Conservation (phyloP, 371 early-diverging fungal species). For the Zancudomyces culisetae region DNA sequence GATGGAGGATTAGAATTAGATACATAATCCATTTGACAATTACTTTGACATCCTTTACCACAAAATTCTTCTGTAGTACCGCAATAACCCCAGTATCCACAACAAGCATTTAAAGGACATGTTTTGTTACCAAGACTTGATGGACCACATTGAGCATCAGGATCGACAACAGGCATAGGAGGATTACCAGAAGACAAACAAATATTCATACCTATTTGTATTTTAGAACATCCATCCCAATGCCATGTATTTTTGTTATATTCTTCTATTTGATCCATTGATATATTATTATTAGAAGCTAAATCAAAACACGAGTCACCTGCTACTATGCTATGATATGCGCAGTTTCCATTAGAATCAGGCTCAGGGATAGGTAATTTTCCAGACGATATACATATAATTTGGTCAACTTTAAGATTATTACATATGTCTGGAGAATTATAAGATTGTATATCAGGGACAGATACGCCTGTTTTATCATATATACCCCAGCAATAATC, state of each 20-base stretch:
- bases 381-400: background rate
- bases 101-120: slow-evolving; percentile 1
- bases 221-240: slow-evolving; percentile 2
- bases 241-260: slow-evolving; percentile 5
- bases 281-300: background rate
- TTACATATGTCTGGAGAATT: background rate
- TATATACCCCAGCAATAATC: background rate
- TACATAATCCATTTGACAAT: background rate
- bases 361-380: background rate
- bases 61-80: slow-evolving; percentile 1
- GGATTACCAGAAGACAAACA: slow-evolving; percentile 5
- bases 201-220: slow-evolving; percentile 3
- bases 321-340: background rate
- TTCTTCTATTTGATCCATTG: background rate
- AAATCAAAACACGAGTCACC: slow-evolving; percentile 1
- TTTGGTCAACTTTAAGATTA: background rate
- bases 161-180: slow-evolving; percentile 2
- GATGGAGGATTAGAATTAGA: background rate
- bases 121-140: slow-evolving; percentile 2
- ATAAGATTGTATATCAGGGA: background rate
- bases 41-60: slow-evolving; percentile 4
- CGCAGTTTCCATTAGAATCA: background rate
- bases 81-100: slow-evolving; percentile 5
- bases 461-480: background rate
- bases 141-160: slow-evolving; percentile 3